Conservation (phyloP, 768 basidiomycete genomes). For the Butyriboletus loyo region DNA sequence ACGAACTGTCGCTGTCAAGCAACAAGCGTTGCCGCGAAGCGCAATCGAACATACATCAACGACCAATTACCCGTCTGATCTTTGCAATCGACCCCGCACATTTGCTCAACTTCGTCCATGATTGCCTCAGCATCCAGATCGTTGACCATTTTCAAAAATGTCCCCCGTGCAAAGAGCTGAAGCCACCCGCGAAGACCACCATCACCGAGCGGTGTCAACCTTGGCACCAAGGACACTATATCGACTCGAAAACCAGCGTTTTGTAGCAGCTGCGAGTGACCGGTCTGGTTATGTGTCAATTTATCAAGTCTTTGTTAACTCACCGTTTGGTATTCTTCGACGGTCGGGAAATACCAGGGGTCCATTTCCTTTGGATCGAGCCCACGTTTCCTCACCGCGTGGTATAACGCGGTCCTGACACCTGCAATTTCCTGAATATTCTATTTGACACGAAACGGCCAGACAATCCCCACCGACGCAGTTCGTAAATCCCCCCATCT, state of each 20-base stretch:
- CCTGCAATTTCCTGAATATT: conserved; percentile 39
- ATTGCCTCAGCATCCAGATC: conserved; percentile 57
- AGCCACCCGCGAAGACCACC: conserved; percentile 63
- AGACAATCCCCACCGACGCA: conserved; percentile 47
- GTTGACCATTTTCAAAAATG: conserved; percentile 52
- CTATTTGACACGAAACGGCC: background rate
- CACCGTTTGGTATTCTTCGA: conserved; percentile 61
- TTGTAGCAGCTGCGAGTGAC: conserved; percentile 46
- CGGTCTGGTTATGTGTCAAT: conserved; percentile 1
- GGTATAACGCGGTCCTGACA: conserved; percentile 54
- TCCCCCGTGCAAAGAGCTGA: conserved; percentile 56
- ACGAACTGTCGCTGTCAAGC: conserved; percentile 14
- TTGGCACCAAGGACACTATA: conserved; percentile 53
- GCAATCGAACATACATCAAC: conserved; percentile 70
- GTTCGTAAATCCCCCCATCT: conserved; percentile 79
- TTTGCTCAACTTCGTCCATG: conserved; percentile 58
- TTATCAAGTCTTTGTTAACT: conserved; percentile 6
- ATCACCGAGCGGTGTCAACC: conserved; percentile 50
- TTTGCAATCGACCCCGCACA: conserved; percentile 52
- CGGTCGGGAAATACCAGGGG: conserved; percentile 85
- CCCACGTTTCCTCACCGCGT: conserved; percentile 49
- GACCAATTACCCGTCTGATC: conserved; percentile 63
- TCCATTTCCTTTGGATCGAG: conserved; percentile 59
- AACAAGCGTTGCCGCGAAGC: conserved; percentile 54
- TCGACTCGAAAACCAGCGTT: conserved; percentile 54